These are phyloP conservation scores for Ligustrum vulgare DNA, from an alignment of 257 asterid species.

Conservation along the genomic window DNA sequence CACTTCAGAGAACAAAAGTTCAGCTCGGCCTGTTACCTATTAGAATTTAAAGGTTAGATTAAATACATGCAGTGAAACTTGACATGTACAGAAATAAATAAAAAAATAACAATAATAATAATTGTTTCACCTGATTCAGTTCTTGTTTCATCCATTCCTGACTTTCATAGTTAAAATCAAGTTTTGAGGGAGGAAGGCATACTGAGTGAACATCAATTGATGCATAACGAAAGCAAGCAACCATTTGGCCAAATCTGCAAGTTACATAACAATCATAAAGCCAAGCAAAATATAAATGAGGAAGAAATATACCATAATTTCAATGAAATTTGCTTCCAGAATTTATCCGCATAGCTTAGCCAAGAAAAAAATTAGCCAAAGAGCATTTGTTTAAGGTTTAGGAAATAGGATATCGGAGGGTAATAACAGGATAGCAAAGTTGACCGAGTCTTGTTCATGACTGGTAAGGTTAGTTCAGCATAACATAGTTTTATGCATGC, in stretches of 20 bases:
- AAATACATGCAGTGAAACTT: constrained; percentile 17
- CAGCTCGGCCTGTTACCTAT: constrained; percentile 79
- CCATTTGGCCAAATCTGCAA: constrained; percentile 89
- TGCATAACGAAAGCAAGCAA: constrained; percentile 98
- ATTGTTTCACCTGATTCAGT: constrained; percentile 61
- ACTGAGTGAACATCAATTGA: constrained; percentile 97
- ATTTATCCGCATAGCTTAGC: constrained; percentile 3
- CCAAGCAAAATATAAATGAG: not conserved
- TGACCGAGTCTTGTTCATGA: not conserved
- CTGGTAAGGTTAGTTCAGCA: not conserved
- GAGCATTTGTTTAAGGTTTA: constrained; percentile 11
- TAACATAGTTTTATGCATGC: constrained; percentile 15
- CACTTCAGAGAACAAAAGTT: constrained; percentile 83
- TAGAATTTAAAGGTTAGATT: constrained; percentile 25
- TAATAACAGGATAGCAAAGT: constrained; percentile 1
- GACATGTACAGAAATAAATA: constrained; percentile 18
- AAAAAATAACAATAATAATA: not conserved
- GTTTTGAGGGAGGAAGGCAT: constrained; percentile 81
- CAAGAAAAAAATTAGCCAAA: constrained; percentile 8
- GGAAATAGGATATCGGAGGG: constrained; percentile 9
- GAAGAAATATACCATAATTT: not conserved
- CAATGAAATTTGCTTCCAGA: not conserved
- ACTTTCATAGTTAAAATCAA: constrained; percentile 72
- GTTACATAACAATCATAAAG: constrained; percentile 27
- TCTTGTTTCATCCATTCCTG: constrained; percentile 89